These are phyloP conservation scores for Cetradonia linearis DNA, from an alignment of 495 filamentous ascomycete species.

Conservation along the genomic window DNA sequence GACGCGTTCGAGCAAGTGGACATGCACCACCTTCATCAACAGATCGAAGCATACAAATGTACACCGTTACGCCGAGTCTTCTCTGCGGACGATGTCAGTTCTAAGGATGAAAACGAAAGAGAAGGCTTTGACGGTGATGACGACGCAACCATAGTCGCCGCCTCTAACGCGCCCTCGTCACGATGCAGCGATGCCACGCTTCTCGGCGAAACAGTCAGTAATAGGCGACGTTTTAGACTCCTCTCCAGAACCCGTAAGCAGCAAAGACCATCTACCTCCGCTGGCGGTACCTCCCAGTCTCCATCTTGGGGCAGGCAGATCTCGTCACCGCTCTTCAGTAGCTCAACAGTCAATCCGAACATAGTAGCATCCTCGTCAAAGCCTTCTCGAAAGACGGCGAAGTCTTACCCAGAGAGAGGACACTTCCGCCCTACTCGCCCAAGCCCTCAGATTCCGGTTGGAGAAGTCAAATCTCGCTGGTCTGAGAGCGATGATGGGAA, in stretches of 20 bases:
- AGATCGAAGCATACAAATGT: slow-evolving; percentile 6
- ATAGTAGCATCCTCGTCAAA: not conserved
- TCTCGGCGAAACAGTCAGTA: slow-evolving; percentile 6
- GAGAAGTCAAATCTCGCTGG: slow-evolving; percentile 14
- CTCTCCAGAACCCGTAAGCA: slow-evolving; percentile 1
- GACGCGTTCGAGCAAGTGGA: not conserved
- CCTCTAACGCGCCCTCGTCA: not conserved
- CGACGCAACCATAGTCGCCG: not conserved
- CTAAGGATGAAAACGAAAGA: not conserved
- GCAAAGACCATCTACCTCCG: not conserved
- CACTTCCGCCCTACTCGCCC: not conserved
- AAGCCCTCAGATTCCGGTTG: not conserved
- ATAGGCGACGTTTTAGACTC: slow-evolving; percentile 13
- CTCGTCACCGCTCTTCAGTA: not conserved
- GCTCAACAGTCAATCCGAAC: slow-evolving; percentile 4
- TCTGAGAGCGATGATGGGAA: slow-evolving; percentile 5
- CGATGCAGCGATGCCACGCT: slow-evolving; percentile 13
- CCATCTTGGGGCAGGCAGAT: not conserved
- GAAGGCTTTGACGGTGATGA: not conserved
- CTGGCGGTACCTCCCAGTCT: not conserved
- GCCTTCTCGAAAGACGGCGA: not conserved
- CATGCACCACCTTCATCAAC: slow-evolving; percentile 3
- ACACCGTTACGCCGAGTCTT: not conserved
- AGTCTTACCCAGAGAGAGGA: not conserved
- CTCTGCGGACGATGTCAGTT: slow-evolving; percentile 10